Evolutionary conservation across 192 early-diverging fungal species (phyloP), one percentile per base, ranked within the genome.

Genomic region (Bifiguratus adelaidae): DNA sequence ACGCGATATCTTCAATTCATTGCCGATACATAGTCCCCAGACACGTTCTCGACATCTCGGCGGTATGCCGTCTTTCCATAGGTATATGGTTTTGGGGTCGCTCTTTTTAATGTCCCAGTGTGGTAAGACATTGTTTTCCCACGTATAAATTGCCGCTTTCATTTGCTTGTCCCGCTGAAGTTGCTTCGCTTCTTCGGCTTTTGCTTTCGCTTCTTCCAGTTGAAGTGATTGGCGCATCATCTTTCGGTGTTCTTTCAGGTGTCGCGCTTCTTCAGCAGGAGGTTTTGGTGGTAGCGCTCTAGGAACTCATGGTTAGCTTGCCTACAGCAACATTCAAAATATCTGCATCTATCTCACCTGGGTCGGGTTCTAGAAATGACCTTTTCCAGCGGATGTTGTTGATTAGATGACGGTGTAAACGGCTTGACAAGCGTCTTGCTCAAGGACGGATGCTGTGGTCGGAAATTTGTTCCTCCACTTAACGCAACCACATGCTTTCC

Each of bases 301-400:
- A 35, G 32, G 11, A 34, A 34, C 11, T 34, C 32, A 11, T 13
- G 32, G 15, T 11, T 34, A 29, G 29, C 24, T 21, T 44, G 9
- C n/a, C 12, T 1, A 12, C 16, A 15, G 22, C 22, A 53, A 35
- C 36, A 32, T 24, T 18, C 9, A 18, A 13, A 13, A 19, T 18
- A 15, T 23, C 18, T 7, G 20, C 16, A 32, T 44, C 13, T 28
- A 22, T 0, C 11, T 48, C 58, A 65, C 62, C 56, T 50, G 29
- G 59, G 65, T 13, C 65, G 36, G 8, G 65, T 68, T 41, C 62
- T 68, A 18, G 65, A 68, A 25, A 68, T 48, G 0, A 58, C 51
- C 12, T 50, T 16, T 51, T 68, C 65, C 13, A 68, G 30, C n/a
- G 65, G 65, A n/a, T 59, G 58, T 4, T 45, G 49, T 9, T 24